Evolutionary conservation across 2,329 filamentous ascomycete genomes (phyloP), one percentile per base, ranked within the genome.

Genomic region (Sporothrix schenckii): DNA sequence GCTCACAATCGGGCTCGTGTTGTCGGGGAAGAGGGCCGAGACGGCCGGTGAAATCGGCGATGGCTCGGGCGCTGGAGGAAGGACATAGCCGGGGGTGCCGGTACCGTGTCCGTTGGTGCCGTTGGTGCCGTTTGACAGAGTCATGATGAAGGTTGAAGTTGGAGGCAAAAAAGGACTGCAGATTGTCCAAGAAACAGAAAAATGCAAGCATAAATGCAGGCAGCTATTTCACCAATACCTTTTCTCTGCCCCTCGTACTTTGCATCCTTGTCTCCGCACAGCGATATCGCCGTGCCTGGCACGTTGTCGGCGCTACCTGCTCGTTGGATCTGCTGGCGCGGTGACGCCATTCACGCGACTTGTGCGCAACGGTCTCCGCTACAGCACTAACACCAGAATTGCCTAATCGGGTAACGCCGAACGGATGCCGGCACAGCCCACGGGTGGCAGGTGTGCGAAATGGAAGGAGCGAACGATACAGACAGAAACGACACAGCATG

Each of bases 361-460:
- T 70, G 53, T 68, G 63, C 56, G 69, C 16, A 47, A 66, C 47
- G n/a, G 13, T 24, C 41, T 63, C 65, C 61, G 56, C 52, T 39
- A 11, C 21, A 21, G 56, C 39, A 71, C 69, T 68, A 68, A 69
- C 58, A 71, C 66, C 54, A 68, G 0, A 71, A 71, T 69, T 71
- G 49, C 69, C 69, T 68, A 68, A 49, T 71, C 41, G 27, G 69
- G 69, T 24, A 71, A 56, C 66, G 50, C 65, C 50, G 49, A 14
- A 30, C 44, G 54, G 52, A 54, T 52, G 61, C 24, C 68, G 49
- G 69, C 53, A 30, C 65, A 44, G 50, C 19, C 58, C 63, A 30
- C 30, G n/a, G 34, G 21, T 41, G 34, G 34, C 56, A 61, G n/a
- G 34, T 44, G 16, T 13, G 16, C 24, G 3, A 7, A 63, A 63